Conservation (phyloP, 257 asterid genomes). For the Cynanchum wilfordii region DNA sequence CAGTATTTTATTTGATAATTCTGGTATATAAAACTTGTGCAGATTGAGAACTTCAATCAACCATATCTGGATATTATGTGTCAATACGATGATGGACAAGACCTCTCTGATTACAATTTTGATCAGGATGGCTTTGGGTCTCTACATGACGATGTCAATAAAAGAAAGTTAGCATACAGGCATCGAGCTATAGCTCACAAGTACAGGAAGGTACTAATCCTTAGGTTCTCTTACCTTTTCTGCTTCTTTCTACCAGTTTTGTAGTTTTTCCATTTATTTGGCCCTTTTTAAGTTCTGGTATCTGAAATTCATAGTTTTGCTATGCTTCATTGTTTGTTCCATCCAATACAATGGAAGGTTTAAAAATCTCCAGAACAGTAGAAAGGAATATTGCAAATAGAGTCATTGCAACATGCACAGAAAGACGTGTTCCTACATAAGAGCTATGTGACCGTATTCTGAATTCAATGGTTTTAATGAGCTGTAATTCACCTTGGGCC, state of each 20-base stretch:
- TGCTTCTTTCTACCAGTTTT: background rate
- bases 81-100: constrained; percentile 62
- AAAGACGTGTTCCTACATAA: background rate
- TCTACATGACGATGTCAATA: constrained; percentile 54
- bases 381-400: constrained; percentile 13
- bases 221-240: background rate
- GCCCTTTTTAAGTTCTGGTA: background rate
- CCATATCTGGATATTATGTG: constrained; percentile 66
- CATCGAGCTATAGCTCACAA: constrained; percentile 61
- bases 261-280: constrained; percentile 11
- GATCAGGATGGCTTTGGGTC: constrained; percentile 57
- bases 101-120: constrained; percentile 71
- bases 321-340: background rate
- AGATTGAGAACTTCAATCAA: constrained; percentile 79
- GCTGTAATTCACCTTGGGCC: background rate
- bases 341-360: constrained; percentile 5
- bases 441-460: background rate
- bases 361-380: constrained; percentile 12
- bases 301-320: background rate
- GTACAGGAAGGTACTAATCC: constrained; percentile 60
- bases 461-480: constrained; percentile 1
- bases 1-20: constrained; percentile 14
- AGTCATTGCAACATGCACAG: background rate
- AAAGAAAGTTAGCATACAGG: constrained; percentile 74
- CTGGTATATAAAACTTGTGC: constrained; percentile 17